Conservation (phyloP, 257 asterid genomes). For the Solanum peruvianum region DNA sequence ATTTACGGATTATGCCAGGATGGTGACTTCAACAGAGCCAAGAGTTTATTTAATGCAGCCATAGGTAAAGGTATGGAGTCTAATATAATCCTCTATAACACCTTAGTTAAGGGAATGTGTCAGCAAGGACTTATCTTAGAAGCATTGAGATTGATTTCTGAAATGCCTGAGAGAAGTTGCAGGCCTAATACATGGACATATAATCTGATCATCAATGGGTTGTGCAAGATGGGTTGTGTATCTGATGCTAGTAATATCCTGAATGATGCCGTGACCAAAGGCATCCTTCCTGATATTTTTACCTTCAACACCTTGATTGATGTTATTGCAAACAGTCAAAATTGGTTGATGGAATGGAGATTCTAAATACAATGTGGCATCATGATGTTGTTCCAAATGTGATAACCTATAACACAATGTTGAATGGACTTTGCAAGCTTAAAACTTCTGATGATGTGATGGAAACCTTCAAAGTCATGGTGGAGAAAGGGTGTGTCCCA, state of each 20-base stretch:
- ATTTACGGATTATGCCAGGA: constrained; percentile 60
- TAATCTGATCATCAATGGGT: constrained; percentile 62
- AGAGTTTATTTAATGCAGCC: constrained; percentile 42
- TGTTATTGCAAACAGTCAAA: constrained; percentile 72
- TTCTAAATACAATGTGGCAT: constrained; percentile 65
- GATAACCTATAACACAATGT: constrained; percentile 65
- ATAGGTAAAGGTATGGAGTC: constrained; percentile 38
- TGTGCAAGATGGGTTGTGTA: constrained; percentile 82
- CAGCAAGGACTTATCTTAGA: constrained; percentile 53
- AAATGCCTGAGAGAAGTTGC: constrained; percentile 62
- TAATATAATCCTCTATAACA: constrained; percentile 45
- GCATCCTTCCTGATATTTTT: constrained; percentile 68
- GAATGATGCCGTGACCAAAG: constrained; percentile 56
- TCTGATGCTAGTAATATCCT: constrained; percentile 47
- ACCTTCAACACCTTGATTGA: constrained; percentile 84
- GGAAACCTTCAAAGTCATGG: constrained; percentile 63
- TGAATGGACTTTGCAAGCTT: constrained; percentile 82
- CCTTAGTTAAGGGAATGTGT: constrained; percentile 67
- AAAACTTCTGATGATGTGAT: constrained; percentile 54
- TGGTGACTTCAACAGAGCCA: constrained; percentile 65
- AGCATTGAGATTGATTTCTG: constrained; percentile 62
- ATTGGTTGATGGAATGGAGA: constrained; percentile 53
- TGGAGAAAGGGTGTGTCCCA: constrained; percentile 64
- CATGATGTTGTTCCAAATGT: constrained; percentile 62
- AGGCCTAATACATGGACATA: constrained; percentile 70